phyloP scores from a whole-genome alignment of 345 rosid genomes.

The Brassica juncea region DNA sequence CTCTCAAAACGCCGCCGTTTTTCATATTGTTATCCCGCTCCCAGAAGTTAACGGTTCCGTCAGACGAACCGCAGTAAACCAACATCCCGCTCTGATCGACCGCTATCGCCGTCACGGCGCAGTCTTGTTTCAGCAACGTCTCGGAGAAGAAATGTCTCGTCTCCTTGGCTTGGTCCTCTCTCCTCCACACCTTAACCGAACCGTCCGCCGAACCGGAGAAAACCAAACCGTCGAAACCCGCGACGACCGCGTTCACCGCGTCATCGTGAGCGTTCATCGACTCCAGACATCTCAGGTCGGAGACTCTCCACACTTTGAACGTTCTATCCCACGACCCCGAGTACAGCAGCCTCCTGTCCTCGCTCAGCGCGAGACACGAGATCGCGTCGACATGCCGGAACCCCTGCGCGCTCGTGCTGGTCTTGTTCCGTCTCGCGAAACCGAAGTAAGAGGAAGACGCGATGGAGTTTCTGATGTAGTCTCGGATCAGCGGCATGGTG shows the following conservation, averaged over 20 bases:
- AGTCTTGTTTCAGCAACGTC: constrained; percentile 76
- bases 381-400: constrained; percentile 74
- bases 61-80: constrained; percentile 83
- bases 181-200: constrained; percentile 80
- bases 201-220: constrained; percentile 93
- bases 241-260: constrained; percentile 68
- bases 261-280: constrained; percentile 80
- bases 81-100: constrained; percentile 55
- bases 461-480: constrained; percentile 57
- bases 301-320: constrained; percentile 78
- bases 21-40: constrained; percentile 54
- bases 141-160: constrained; percentile 85
- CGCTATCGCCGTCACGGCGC: constrained; percentile 74
- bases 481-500: constrained; percentile 65
- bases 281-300: constrained; percentile 71
- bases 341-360: constrained; percentile 60
- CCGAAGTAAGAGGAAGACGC: constrained; percentile 63
- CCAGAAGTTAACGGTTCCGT: constrained; percentile 83
- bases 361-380: constrained; percentile 72
- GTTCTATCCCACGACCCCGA: constrained; percentile 93
- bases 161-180: constrained; percentile 82
- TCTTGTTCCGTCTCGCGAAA: constrained; percentile 45
- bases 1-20: constrained; percentile 70
- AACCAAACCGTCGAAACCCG: constrained; percentile 77
- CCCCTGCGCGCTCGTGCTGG: constrained; percentile 52